Evolutionary conservation across 257 asterid species (phyloP).

Genomic region (Solanum gracilifrons): DNA sequence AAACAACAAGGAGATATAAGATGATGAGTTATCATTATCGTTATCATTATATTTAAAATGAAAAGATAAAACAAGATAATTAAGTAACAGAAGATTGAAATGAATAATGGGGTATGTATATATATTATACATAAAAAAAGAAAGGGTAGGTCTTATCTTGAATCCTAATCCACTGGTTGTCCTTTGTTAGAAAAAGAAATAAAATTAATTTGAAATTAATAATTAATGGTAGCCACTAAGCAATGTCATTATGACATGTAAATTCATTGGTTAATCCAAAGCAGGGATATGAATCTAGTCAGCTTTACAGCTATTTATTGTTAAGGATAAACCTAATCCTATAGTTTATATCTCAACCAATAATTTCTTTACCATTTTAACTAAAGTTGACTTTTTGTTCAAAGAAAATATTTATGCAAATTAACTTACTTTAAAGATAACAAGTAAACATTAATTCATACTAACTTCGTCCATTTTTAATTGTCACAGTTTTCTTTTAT

Average conservation of each 20-base stretch:
- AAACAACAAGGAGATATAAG: neutral
- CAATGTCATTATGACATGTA: neutral
- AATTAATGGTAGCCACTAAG: neutral
- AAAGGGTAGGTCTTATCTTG: slow-evolving; percentile 59
- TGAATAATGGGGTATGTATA: slow-evolving; percentile 17
- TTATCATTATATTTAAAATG: neutral
- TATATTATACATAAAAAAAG: neutral
- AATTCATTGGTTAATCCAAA: neutral
- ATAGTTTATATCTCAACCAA: neutral
- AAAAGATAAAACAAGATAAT: neutral
- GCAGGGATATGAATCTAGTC: neutral
- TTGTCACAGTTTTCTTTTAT: too few relatives aligned
- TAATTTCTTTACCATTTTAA: neutral
- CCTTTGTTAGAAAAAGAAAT: slow-evolving; percentile 6
- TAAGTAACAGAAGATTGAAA: slow-evolving; percentile 18
- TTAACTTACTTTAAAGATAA: neutral
- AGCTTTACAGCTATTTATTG: neutral
- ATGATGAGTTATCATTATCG: neutral
- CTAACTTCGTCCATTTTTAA: too few relatives aligned
- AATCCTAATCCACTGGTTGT: slow-evolving; percentile 36
- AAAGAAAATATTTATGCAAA: neutral
- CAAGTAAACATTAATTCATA: neutral
- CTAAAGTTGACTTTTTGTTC: neutral
- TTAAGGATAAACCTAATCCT: neutral
- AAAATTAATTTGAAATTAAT: neutral